Evolutionary conservation across 176 grass and related monocot genomes (phyloP).

Genomic region (Aegilops longissima): DNA sequence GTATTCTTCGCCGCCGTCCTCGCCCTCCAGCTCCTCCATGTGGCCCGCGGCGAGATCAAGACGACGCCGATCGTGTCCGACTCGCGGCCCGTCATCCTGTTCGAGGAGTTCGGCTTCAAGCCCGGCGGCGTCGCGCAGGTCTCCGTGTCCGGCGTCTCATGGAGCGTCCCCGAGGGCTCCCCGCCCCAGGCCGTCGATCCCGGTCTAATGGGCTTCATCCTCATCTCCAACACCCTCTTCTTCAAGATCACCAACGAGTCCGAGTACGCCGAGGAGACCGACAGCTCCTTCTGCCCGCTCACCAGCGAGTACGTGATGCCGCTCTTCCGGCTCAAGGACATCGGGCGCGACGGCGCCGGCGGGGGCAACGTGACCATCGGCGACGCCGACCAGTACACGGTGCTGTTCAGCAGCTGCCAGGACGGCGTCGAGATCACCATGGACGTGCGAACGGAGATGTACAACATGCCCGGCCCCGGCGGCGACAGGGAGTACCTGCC

Average conservation of each 20-base stretch:
- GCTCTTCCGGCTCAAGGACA: conserved; percentile 43
- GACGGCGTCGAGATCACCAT: conserved; percentile 54
- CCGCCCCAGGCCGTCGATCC: conserved; percentile 24
- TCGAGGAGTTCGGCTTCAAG: conserved; percentile 71
- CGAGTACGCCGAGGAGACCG: conserved; percentile 43
- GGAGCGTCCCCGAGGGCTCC: conserved; percentile 30
- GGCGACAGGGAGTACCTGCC: conserved; percentile 42
- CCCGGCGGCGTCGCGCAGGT: conserved; percentile 38
- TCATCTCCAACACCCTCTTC: conserved; percentile 53
- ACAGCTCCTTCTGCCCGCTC: conserved; percentile 55
- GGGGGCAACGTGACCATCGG: conserved; percentile 20
- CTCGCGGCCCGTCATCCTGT: conserved; percentile 55
- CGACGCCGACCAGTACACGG: conserved; percentile 56
- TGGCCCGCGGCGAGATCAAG: conserved; percentile 58
- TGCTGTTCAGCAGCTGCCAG: conserved; percentile 64
- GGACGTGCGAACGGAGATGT: conserved; percentile 73
- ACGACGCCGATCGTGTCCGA: conserved; percentile 43
- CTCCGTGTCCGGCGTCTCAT: conserved; percentile 33
- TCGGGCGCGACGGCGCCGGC: conserved; percentile 31
- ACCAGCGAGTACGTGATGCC: conserved; percentile 46
- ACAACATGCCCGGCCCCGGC: conserved; percentile 39
- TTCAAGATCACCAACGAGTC: conserved; percentile 61
- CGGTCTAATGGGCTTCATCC: conserved; percentile 59
- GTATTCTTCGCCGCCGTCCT: conserved; percentile 16
- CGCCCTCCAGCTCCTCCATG: conserved; percentile 3